Percentiles rank a stretch among this genome's conserved stretches.
Conservation (phyloP, 106 monocot species). For the Dioscorea zingiberensis region DNA sequence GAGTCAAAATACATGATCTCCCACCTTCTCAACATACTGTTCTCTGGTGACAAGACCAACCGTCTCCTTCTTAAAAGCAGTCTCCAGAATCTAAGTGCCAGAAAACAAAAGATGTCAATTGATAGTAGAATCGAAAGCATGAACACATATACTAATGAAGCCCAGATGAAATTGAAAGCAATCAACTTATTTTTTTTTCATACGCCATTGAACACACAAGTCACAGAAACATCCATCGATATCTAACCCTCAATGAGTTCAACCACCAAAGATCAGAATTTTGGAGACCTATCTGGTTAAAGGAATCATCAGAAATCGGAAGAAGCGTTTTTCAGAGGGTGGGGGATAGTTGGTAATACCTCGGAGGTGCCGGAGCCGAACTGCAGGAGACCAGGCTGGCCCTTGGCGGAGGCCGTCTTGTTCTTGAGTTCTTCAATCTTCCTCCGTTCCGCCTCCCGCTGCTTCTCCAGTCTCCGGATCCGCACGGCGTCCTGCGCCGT, state of each 20-base stretch:
- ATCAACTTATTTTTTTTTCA: too few species aligned
- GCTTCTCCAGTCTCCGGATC: slow-evolving; percentile 96
- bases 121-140: neutral
- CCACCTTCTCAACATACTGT: slow-evolving; percentile 98
- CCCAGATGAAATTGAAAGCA: neutral
- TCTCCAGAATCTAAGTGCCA: slow-evolving; percentile 77
- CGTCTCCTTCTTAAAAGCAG: slow-evolving; percentile 99
- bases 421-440: slow-evolving; percentile 95
- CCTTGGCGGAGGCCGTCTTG: slow-evolving; percentile 69
- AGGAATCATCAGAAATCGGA: too few species aligned
- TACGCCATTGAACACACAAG: neutral
- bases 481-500: slow-evolving; percentile 94
- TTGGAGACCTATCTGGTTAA: too few species aligned
- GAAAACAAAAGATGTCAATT: neutral
- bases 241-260: neutral
- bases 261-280: too few species aligned
- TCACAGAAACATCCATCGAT: too few species aligned
- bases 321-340: too few species aligned
- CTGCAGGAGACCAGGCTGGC: slow-evolving; percentile 92
- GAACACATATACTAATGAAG: neutral
- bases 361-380: slow-evolving; percentile 99
- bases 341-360: slow-evolving; percentile 21
- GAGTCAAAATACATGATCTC: neutral
- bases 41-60: slow-evolving; percentile 96
- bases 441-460: slow-evolving; percentile 85